Evolutionary conservation across 805 yeast species (phyloP).

Genomic region (Hanseniaspora lindneri): DNA sequence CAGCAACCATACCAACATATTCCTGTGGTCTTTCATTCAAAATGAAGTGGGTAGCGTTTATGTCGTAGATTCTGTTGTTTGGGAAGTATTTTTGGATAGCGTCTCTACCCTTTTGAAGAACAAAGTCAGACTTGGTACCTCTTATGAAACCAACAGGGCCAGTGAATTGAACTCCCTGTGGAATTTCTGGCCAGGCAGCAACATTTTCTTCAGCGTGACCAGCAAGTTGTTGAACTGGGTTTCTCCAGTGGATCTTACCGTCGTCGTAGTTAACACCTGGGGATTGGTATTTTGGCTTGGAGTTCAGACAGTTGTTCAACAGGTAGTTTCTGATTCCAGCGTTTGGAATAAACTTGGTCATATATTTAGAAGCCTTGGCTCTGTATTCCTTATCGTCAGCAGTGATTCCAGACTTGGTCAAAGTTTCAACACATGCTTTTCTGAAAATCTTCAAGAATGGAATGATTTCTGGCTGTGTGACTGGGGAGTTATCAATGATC

Average conservation of each 20-base stretch:
- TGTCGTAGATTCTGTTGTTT: slow-evolving; percentile 20
- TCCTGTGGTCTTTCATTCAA: slow-evolving; percentile 32
- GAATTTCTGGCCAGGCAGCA: slow-evolving; percentile 29
- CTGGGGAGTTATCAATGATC: slow-evolving; percentile 40
- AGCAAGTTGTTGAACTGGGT: slow-evolving; percentile 29
- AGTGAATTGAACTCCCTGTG: slow-evolving; percentile 21
- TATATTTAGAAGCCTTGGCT: slow-evolving; percentile 21
- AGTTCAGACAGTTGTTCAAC: slow-evolving; percentile 31
- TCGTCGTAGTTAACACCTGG: slow-evolving; percentile 25
- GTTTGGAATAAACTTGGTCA: slow-evolving; percentile 22
- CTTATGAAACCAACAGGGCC: slow-evolving; percentile 34
- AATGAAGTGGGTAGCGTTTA: slow-evolving; percentile 30
- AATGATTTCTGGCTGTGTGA: slow-evolving; percentile 29
- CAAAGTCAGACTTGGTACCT: slow-evolving; percentile 33
- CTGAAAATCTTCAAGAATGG: slow-evolving; percentile 30
- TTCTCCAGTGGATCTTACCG: slow-evolving; percentile 27
- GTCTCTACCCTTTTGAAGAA: slow-evolving; percentile 25
- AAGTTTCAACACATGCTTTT: slow-evolving; percentile 29
- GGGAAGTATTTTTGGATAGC: slow-evolving; percentile 26
- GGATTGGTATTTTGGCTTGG: slow-evolving; percentile 22
- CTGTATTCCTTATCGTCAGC: slow-evolving; percentile 26
- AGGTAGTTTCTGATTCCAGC: slow-evolving; percentile 30
- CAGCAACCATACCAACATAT: slow-evolving; percentile 20
- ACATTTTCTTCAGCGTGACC: slow-evolving; percentile 25
- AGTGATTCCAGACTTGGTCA: slow-evolving; percentile 19